A percentile compares a stretch with the other conserved stretches of the same genome.
phyloP scores from a whole-genome alignment of 306 rosid genomes.

The Mucuna pruriens region DNA sequence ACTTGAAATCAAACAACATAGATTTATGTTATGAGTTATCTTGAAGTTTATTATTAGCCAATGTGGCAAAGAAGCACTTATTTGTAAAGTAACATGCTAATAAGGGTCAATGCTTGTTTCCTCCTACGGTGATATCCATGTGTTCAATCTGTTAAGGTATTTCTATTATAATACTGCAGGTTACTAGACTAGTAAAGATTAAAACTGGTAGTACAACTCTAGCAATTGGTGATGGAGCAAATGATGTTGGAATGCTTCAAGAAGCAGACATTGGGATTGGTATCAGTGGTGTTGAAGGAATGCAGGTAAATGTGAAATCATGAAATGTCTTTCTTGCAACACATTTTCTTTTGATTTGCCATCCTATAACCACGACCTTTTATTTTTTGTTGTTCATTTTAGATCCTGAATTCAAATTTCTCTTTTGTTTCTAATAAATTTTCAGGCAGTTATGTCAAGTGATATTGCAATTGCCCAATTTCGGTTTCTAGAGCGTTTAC shows the following conservation, averaged over 20 bases:
- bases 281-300: slow-evolving; percentile 95
- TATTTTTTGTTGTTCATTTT: not conserved
- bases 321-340: not conserved
- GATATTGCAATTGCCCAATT: slow-evolving; percentile 94
- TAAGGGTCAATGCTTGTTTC: slow-evolving; percentile 1
- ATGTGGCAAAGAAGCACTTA: not conserved
- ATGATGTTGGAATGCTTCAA: slow-evolving; percentile 99
- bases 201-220: slow-evolving; percentile 78
- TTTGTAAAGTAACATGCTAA: not conserved
- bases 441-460: slow-evolving; percentile 97
- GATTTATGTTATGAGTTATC: not conserved
- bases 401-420: not conserved
- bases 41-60: not conserved
- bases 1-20: not conserved
- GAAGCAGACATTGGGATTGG: slow-evolving; percentile 98
- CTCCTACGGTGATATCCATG: not conserved
- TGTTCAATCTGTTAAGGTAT: not conserved
- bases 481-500: slow-evolving; percentile 83
- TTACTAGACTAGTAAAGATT: slow-evolving; percentile 79
- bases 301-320: slow-evolving; percentile 83
- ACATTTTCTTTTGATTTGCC: not conserved
- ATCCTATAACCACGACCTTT: not conserved
- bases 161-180: slow-evolving; percentile 50
- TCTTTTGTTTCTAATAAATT: slow-evolving; percentile 33
- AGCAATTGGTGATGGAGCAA: slow-evolving; percentile 97